These are phyloP conservation scores for Lycium barbarum DNA, from an alignment of 257 asterid genomes.

Conservation along the genomic window DNA sequence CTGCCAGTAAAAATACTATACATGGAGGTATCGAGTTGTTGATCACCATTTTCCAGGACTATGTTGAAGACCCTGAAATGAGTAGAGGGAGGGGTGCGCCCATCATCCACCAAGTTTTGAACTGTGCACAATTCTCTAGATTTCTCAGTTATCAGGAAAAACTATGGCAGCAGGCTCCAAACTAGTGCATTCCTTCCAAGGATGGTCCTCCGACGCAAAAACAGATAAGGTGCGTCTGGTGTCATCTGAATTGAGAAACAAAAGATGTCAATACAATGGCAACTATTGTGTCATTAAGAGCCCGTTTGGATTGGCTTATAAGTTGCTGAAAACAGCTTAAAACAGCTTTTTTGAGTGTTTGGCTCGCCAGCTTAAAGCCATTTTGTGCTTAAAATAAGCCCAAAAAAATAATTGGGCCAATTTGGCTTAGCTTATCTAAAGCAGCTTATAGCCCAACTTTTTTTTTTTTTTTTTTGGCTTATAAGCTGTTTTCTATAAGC, in stretches of 20 bases:
- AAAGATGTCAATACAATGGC: neutral
- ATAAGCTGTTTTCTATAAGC: too few species aligned
- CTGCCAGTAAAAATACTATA: neutral
- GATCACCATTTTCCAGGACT: neutral
- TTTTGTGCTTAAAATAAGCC: too few species aligned
- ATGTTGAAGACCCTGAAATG: too few species aligned
- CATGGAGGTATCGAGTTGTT: neutral
- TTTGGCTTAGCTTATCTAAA: too few species aligned
- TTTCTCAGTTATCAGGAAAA: neutral
- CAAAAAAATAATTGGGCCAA: too few species aligned
- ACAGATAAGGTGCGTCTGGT: neutral
- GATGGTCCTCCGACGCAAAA: neutral
- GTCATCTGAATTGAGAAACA: slow-evolving; percentile 13
- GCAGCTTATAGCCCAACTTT: too few species aligned
- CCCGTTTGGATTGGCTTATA: too few species aligned
- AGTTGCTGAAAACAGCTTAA: too few species aligned
- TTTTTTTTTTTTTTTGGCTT: too few species aligned
- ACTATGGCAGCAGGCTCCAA: neutral
- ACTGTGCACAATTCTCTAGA: neutral
- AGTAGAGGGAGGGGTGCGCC: neutral
- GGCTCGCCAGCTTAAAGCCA: too few species aligned
- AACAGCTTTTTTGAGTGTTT: too few species aligned
- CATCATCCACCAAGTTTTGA: neutral
- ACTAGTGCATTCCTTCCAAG: slow-evolving; percentile 1
- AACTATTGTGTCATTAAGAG: neutral